Conservation (phyloP, 495 filamentous ascomycete species). For the Rhypophila decipiens region DNA sequence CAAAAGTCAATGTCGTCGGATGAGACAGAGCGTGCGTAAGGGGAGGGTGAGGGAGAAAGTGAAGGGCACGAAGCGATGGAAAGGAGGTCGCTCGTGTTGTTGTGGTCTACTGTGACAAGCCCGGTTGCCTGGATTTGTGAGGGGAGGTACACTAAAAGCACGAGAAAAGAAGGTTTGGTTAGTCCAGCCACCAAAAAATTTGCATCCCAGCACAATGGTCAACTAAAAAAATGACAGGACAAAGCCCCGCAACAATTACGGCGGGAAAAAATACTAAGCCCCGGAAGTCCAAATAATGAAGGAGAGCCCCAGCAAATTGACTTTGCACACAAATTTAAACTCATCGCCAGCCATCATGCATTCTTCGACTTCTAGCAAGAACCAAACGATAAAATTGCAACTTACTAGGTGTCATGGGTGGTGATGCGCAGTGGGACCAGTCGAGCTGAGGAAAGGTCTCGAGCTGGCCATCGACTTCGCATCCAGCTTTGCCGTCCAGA, state of each 20-base stretch:
- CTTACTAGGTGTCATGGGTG: conserved; percentile 92
- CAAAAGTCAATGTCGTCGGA: conserved; percentile 80
- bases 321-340: background rate
- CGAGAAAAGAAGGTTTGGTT: conserved; percentile 22
- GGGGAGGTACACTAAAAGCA: conserved; percentile 74
- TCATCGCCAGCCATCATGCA: conserved; percentile 8
- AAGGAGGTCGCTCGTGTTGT: conserved; percentile 64
- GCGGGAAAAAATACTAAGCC: too few relatives aligned
- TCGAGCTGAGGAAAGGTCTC: conserved; percentile 72
- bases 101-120: conserved; percentile 53
- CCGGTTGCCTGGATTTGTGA: conserved; percentile 37
- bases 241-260: conserved; percentile 14
- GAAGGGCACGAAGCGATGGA: conserved; percentile 74
- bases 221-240: background rate
- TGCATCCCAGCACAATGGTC: conserved; percentile 6
- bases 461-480: conserved; percentile 55
- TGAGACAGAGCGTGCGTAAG: conserved; percentile 63
- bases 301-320: conserved; percentile 7
- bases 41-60: conserved; percentile 74
- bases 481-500: conserved; percentile 65
- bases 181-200: conserved; percentile 25
- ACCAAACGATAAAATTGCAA: conserved; percentile 22
- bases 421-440: conserved; percentile 69
- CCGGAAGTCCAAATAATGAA: too few relatives aligned
- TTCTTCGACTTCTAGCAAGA: background rate